phyloP scores from a whole-genome alignment of 1,139 yeast genomes.

The Diutina neorugosa region DNA sequence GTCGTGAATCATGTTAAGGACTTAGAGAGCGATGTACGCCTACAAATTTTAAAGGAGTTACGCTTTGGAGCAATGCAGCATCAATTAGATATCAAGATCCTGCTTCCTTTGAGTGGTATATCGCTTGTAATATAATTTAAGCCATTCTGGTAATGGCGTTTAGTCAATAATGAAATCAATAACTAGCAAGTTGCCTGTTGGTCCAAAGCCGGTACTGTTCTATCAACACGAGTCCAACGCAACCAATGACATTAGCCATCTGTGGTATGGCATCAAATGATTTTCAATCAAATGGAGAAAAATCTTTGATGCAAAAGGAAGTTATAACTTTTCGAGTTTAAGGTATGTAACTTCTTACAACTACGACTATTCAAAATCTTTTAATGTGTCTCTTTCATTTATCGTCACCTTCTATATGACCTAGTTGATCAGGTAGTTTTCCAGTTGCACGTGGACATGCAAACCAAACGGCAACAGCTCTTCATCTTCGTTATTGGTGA shows the following conservation, averaged over 20 bases:
- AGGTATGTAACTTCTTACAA: no score
- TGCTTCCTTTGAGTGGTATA: conserved; percentile 45
- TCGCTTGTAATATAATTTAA: conserved; percentile 9
- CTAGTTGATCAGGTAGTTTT: conserved; percentile 51
- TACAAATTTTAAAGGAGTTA: conserved; percentile 33
- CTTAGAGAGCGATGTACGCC: conserved; percentile 41
- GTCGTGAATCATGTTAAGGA: conserved; percentile 70
- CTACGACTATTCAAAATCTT: no score
- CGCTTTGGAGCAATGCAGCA: conserved; percentile 23
- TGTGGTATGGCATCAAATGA: no score
- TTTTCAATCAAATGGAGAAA: no score
- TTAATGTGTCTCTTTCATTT: background rate
- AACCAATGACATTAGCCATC: no score
- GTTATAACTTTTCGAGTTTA: no score
- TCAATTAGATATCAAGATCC: conserved; percentile 30
- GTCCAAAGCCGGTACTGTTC: no score
- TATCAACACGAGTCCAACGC: no score
- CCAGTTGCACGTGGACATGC: conserved; percentile 48
- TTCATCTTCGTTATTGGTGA: conserved; percentile 25
- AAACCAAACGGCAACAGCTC: conserved; percentile 62
- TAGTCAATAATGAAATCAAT: background rate
- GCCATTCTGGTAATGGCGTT: conserved; percentile 1
- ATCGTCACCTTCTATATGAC: background rate
- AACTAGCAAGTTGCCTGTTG: no score
- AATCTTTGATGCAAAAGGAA: no score